Percentiles rank a stretch among this genome's conserved stretches.
phyloP scores from a whole-genome alignment of 805 yeast genomes.

The Pichia kluyveri region DNA sequence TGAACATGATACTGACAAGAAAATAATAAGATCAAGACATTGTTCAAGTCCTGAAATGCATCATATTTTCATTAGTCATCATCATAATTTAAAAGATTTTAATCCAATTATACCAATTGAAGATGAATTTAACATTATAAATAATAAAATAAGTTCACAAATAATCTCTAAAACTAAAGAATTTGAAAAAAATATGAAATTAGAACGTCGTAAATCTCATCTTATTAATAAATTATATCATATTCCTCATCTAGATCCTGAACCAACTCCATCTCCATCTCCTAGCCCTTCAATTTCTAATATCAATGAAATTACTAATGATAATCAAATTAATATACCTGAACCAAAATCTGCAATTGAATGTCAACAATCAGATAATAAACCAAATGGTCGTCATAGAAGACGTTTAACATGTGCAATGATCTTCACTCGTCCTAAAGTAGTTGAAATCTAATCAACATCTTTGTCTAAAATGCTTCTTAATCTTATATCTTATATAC shows the following conservation, averaged over 20 bases:
- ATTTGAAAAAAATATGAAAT: background rate
- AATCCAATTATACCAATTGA: background rate
- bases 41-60: background rate
- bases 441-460: slow-evolving; percentile 21
- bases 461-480: no score
- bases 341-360: background rate
- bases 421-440: slow-evolving; percentile 32
- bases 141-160: slow-evolving; percentile 2
- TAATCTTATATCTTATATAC: no score
- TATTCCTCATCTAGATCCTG: slow-evolving; percentile 3
- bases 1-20: background rate
- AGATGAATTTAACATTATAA: slow-evolving; percentile 6
- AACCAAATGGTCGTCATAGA: slow-evolving; percentile 25
- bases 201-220: background rate
- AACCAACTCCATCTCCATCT: no score
- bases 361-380: background rate
- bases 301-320: background rate
- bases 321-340: no score
- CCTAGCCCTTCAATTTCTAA: background rate
- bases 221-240: background rate
- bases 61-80: background rate
- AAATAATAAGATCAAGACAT: background rate
- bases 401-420: slow-evolving; percentile 40
- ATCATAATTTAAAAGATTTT: background rate
- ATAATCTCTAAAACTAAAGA: background rate